Evolutionary conservation across 352 stramenopile species (phyloP), one percentile per base, ranked within the genome.

Genomic region (Phytophthora pini): DNA sequence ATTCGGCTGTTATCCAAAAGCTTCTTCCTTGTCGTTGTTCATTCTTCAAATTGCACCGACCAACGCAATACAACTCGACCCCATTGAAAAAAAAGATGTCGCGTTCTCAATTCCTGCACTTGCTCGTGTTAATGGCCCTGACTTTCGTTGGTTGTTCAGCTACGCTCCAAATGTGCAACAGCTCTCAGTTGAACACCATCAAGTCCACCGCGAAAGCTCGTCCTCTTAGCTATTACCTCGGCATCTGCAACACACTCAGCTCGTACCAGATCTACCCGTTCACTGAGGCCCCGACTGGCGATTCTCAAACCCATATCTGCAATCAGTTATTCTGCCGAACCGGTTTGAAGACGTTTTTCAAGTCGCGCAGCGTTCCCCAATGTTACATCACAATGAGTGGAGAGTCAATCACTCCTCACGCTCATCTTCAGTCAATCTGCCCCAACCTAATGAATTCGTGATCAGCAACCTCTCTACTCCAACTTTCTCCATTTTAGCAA

Each of bases 241-340:
- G 17, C 12, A 40, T 58, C 27, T 65, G 47, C 56, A 49, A 58
- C n/a, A 31, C 10, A 2, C 32, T 63, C 26, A 51, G 26, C 17
- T 29, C 12, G 10, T 65, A 59, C 47, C n/a, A 52, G 17, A 27
- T 59, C 8, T 61, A 53, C 15, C 54, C 54, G 29, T 65, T 65
- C 47, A 32, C 43, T 7, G 2, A 31, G 7, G 11, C 32, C 4
- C 57, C 39, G 4, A 59, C 27, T 4, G 48, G 40, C 29, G 40
- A 24, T 20, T 38, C 36, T 12, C 29, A 46, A 53, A 39, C 3
- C 13, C 17, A 44, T 2, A 24, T 65, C 5, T 65, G 57, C 31
- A 9, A 13, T 31, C 17, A 26, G 7, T 10, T 38, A 7, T 53
- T 58, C 15, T 65, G 57, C 57, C 24, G 22, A 43, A 27, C 4